Percentiles rank a stretch among this genome's conserved stretches.
Evolutionary conservation across 441 rosid species (phyloP).

Genomic region (Mallotus japonicus): DNA sequence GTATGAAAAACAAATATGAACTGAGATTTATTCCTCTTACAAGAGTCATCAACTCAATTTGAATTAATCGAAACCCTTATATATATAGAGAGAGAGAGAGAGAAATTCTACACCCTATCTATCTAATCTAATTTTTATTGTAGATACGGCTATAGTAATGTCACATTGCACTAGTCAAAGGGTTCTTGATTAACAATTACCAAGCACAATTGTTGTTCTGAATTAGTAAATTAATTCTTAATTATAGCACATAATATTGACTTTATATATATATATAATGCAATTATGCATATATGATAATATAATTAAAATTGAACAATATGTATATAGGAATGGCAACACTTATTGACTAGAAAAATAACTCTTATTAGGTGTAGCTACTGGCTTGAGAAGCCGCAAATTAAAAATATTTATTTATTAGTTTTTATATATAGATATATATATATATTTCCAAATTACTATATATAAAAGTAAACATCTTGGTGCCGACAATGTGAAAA

Average conservation of each 20-base stretch:
- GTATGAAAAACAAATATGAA: too few species aligned
- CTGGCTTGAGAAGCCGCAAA: background rate
- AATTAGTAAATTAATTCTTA: background rate
- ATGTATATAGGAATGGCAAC: background rate
- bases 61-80: too few species aligned
- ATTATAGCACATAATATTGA: too few species aligned
- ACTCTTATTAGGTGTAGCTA: background rate
- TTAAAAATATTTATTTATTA: too few species aligned
- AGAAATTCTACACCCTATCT: background rate
- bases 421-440: background rate
- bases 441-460: slow-evolving; percentile 20
- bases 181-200: background rate
- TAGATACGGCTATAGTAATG: too few species aligned
- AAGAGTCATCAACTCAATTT: too few species aligned
- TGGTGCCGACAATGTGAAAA: slow-evolving; percentile 41
- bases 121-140: background rate
- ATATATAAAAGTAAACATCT: slow-evolving; percentile 22
- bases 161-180: background rate
- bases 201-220: background rate
- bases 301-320: background rate
- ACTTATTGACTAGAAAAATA: background rate
- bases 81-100: too few species aligned
- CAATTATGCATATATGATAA: too few species aligned
- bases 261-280: too few species aligned
- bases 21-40: too few species aligned